Evolutionary conservation across 176 grass and related monocot species (phyloP), one percentile per base, ranked within the genome.

Genomic region (Dendrocalamus sinicus): DNA sequence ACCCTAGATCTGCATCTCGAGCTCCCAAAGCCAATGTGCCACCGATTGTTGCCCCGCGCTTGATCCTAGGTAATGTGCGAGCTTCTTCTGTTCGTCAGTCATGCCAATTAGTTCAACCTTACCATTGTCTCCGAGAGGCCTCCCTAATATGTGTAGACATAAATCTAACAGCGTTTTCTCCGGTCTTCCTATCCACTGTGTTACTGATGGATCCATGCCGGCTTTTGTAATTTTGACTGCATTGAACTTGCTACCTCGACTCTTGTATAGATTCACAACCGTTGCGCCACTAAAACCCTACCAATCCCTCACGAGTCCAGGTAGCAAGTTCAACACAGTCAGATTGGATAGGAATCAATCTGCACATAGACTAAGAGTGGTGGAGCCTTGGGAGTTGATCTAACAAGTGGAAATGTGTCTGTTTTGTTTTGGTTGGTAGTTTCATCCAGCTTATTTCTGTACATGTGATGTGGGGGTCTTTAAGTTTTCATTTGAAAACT

Each of bases 61-160:
- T 54, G 57, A 78, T 78, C 22, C 75, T 55, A 62, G 57, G 75
- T 78, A 40, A 61, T 12, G 55, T 44, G 40, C 39, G 7, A 13
- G 16, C 54, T 22, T 57, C 16, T 57, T 57, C 54, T 57, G 17
- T 57, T 57, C 7, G 7, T 20, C 19, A 20, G 22, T 57, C 19
- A 57, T 57, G 48, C 30, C n/a, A n/a, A 22, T 16, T 24, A 77
- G 58, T 48, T 45, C 41, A 78, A 26, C 39, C 8, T 37, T 24
- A 19, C 47, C 48, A 13, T 4, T 6, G 6, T 61, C 55, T 61
- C 37, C 55, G 12, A 28, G 39, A 19, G 26, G 39, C 39, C 57
- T 46, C 76, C 40, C 12, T 8, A 17, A 24, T 22, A 1, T 19
- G 52, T 5, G 1, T 54, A 54, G 52, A 19, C 16, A 19, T 1